Percentiles rank a stretch among this genome's conserved stretches.
phyloP scores from a whole-genome alignment of 2,329 filamentous ascomycete genomes.

The Aspergillus ustus region DNA sequence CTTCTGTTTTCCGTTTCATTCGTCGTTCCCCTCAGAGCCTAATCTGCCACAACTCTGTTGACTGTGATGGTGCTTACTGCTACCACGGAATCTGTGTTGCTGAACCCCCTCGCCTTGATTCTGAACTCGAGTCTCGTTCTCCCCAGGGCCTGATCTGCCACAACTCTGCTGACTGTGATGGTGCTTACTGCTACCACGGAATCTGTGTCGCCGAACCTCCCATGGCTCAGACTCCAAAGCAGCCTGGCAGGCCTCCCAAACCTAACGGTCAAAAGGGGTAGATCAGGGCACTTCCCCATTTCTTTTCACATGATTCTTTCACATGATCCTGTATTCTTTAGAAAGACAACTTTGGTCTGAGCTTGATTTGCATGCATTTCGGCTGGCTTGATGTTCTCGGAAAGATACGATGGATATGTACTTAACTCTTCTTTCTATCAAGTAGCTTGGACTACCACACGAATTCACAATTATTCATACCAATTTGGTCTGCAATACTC shows the following conservation, averaged over 20 bases:
- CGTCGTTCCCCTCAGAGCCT: neutral
- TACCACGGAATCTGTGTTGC: conserved; percentile 16
- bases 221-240: neutral
- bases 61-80: conserved; percentile 12
- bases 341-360: neutral
- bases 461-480: neutral
- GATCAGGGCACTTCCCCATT: neutral
- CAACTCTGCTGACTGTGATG: conserved; percentile 11
- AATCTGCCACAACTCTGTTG: conserved; percentile 1
- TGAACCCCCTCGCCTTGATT: neutral
- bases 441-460: neutral
- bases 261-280: neutral
- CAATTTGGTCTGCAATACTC: neutral
- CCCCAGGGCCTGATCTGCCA: neutral
- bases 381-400: neutral
- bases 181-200: conserved; percentile 12
- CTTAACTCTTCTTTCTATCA: neutral
- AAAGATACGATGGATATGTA: neutral
- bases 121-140: neutral
- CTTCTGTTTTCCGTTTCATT: neutral
- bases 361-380: neutral
- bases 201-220: conserved; percentile 14
- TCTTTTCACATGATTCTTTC: neutral
- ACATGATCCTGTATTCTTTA: neutral
- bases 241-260: neutral